A percentile compares a stretch with the other conserved stretches of the same genome.
These are phyloP conservation scores for Fistulinella cinereoalba DNA, from an alignment of 1,284 basidiomycete species.

Conservation along the genomic window DNA sequence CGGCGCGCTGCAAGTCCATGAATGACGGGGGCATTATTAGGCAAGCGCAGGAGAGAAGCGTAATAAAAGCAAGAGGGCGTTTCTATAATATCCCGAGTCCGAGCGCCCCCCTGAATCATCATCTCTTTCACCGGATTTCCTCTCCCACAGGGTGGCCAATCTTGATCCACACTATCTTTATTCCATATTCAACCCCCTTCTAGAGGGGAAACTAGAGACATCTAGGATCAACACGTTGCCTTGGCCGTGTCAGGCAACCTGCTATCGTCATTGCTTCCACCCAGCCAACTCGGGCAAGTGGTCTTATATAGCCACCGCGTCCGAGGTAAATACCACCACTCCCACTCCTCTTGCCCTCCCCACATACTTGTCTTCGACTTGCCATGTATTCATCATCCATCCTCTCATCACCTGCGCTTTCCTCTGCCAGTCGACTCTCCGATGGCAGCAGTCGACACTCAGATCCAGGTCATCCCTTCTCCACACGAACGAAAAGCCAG, in stretches of 20 bases:
- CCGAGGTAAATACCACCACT: conserved; percentile 32
- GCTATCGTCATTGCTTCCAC: conserved; percentile 26
- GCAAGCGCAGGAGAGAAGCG: conserved; percentile 5
- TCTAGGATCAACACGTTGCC: conserved; percentile 32
- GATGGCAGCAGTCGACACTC: conserved; percentile 35
- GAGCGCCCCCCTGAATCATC: conserved; percentile 15
- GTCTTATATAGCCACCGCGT: conserved; percentile 33
- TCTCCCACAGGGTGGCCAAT: conserved; percentile 26
- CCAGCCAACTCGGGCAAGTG: conserved; percentile 32
- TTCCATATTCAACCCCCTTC: conserved; percentile 30
- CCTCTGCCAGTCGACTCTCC: conserved; percentile 33
- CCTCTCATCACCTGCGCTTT: conserved; percentile 20
- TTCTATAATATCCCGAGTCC: conserved; percentile 16
- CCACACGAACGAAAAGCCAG: conserved; percentile 34
- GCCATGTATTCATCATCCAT: conserved; percentile 15
- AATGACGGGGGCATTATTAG: conserved; percentile 6
- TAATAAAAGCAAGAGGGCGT: not conserved
- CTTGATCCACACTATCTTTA: conserved; percentile 33
- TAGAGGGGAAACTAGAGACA: conserved; percentile 21
- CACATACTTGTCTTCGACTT: conserved; percentile 10
- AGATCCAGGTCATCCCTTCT: conserved; percentile 31
- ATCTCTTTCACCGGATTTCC: conserved; percentile 7
- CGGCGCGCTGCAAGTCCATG: conserved; percentile 7
- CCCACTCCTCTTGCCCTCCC: conserved; percentile 1
- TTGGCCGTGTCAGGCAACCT: conserved; percentile 32